Evolutionary conservation across 805 yeast species (phyloP).

Genomic region (Monosporozyma siamensis): DNA sequence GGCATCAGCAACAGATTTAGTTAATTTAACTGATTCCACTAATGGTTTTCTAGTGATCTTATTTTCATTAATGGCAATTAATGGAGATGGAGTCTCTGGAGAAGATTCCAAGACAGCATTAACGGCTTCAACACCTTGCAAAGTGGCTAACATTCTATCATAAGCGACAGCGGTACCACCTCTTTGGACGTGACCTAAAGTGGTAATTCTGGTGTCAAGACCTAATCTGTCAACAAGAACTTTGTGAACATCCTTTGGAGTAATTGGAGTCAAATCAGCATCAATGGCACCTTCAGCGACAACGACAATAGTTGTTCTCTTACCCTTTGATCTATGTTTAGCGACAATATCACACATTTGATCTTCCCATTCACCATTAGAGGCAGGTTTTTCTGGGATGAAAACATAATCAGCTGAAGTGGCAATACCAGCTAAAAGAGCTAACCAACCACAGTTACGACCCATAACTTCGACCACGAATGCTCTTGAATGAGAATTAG

Average conservation of each 20-base stretch:
- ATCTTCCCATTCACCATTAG: conserved; percentile 52
- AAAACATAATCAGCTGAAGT: conserved; percentile 74
- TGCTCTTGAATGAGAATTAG: conserved; percentile 73
- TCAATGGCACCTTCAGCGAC: conserved; percentile 82
- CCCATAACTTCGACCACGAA: conserved; percentile 86
- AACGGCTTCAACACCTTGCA: conserved; percentile 79
- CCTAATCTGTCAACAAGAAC: conserved; percentile 58
- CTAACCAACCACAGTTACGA: conserved; percentile 85
- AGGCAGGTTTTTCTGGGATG: conserved; percentile 73
- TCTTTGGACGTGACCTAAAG: conserved; percentile 73
- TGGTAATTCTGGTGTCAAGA: conserved; percentile 68
- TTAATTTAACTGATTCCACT: conserved; percentile 62
- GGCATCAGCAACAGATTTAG: conserved; percentile 64
- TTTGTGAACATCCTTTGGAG: conserved; percentile 54
- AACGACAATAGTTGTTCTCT: conserved; percentile 68
- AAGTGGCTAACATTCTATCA: conserved; percentile 62
- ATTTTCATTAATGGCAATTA: conserved; percentile 66
- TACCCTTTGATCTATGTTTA: conserved; percentile 61
- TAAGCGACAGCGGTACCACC: conserved; percentile 76
- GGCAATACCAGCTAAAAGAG: conserved; percentile 69
- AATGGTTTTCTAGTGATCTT: conserved; percentile 58
- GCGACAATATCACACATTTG: conserved; percentile 55
- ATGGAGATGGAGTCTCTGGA: conserved; percentile 68
- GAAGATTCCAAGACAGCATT: conserved; percentile 59
- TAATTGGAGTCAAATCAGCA: conserved; percentile 55